These are phyloP conservation scores for Candida morakotiae DNA, from an alignment of 805 yeast genomes.

Conservation along the genomic window DNA sequence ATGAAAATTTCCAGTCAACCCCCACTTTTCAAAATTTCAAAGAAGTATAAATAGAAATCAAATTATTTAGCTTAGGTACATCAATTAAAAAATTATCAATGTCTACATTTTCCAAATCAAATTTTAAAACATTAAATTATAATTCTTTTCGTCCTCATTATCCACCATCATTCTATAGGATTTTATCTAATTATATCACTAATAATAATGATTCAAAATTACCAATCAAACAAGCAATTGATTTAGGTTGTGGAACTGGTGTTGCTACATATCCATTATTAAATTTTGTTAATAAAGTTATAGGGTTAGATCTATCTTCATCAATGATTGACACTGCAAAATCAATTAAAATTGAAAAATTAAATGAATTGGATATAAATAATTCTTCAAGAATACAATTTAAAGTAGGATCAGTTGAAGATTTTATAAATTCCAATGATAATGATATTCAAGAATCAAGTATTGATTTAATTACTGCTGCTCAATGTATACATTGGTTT, in stretches of 20 bases:
- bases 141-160: slow-evolving; percentile 40
- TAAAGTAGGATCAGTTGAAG: slow-evolving; percentile 29
- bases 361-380: slow-evolving; percentile 19
- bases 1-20: too few relatives aligned
- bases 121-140: slow-evolving; percentile 31
- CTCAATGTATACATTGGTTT: slow-evolving; percentile 43
- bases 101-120: slow-evolving; percentile 30
- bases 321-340: slow-evolving; percentile 45
- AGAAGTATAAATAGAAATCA: too few relatives aligned
- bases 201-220: slow-evolving; percentile 9
- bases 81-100: slow-evolving; percentile 10
- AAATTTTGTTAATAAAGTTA: slow-evolving; percentile 30
- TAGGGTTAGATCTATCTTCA: slow-evolving; percentile 45
- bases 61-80: too few relatives aligned
- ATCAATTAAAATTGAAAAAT: slow-evolving; percentile 18
- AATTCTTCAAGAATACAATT: slow-evolving; percentile 27
- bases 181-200: slow-evolving; percentile 22
- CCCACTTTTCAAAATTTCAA: too few relatives aligned
- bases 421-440: slow-evolving; percentile 14
- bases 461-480: slow-evolving; percentile 38
- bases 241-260: slow-evolving; percentile 55
- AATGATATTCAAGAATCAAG: slow-evolving; percentile 13
- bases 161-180: slow-evolving; percentile 33
- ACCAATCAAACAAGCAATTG: slow-evolving; percentile 25
- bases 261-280: slow-evolving; percentile 45